A percentile compares a stretch with the other conserved stretches of the same genome.
These are phyloP conservation scores for Terana coerulea DNA, from an alignment of 768 basidiomycete genomes.

Conservation along the genomic window DNA sequence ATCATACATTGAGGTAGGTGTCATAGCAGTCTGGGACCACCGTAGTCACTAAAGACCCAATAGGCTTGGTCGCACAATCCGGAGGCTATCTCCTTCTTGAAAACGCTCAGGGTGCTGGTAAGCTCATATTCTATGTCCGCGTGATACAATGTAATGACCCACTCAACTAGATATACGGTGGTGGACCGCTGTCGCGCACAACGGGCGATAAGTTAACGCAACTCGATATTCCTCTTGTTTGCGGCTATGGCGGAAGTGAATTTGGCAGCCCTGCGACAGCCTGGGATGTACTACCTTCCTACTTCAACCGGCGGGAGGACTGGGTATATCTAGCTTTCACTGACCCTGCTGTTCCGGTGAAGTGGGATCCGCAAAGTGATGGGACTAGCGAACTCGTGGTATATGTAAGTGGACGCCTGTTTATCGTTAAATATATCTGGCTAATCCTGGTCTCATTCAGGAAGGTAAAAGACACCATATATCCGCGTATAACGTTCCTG, in stretches of 20 bases:
- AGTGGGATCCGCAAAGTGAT: slow-evolving; percentile 12
- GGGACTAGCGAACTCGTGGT: slow-evolving; percentile 15
- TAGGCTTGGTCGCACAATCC: slow-evolving; percentile 19
- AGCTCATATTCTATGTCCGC: background rate
- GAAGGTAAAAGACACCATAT: slow-evolving; percentile 8
- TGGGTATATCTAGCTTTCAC: slow-evolving; percentile 17
- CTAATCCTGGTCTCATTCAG: background rate
- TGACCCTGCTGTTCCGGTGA: background rate
- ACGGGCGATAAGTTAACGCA: slow-evolving; percentile 10
- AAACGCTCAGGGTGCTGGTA: slow-evolving; percentile 11
- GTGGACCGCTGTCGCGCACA: slow-evolving; percentile 14
- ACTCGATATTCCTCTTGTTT: slow-evolving; percentile 11
- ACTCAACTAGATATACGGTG: slow-evolving; percentile 12
- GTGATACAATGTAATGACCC: background rate
- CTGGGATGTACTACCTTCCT: slow-evolving; percentile 1
- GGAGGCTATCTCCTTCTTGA: slow-evolving; percentile 14
- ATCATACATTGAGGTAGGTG: slow-evolving; percentile 17
- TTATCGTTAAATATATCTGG: background rate
- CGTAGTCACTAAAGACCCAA: too few relatives aligned
- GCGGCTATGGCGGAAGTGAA: slow-evolving; percentile 16
- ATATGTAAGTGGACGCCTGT: slow-evolving; percentile 4
- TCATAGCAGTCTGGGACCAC: background rate
- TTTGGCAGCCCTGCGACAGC: slow-evolving; percentile 10
- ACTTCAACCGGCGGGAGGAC: slow-evolving; percentile 5
- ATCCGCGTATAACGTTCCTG: slow-evolving; percentile 6